Conservation (phyloP, 2,329 filamentous ascomycete species). For the Penicillium crustosum region DNA sequence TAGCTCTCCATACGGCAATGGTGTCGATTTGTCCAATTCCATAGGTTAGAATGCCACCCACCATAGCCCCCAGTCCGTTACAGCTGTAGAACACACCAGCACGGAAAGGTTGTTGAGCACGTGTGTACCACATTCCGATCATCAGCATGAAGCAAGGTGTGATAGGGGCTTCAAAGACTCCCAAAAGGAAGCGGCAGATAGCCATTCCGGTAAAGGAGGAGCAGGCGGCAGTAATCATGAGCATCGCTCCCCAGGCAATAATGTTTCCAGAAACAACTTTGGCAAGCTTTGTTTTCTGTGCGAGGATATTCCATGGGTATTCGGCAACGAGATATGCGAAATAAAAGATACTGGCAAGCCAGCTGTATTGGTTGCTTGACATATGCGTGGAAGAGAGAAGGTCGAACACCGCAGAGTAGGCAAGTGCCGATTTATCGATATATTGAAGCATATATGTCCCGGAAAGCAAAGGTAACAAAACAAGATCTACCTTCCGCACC, state of each 20-base stretch:
- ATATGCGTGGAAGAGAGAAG: conserved; percentile 53
- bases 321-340: conserved; percentile 50
- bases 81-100: conserved; percentile 48
- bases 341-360: conserved; percentile 59
- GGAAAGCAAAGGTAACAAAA: conserved; percentile 53
- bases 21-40: conserved; percentile 44
- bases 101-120: conserved; percentile 49
- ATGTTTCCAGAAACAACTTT: conserved; percentile 36
- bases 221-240: conserved; percentile 47
- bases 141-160: conserved; percentile 54
- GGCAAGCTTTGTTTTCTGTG: conserved; percentile 28
- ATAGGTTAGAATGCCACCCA: conserved; percentile 30
- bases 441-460: conserved; percentile 50
- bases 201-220: conserved; percentile 46
- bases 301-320: conserved; percentile 42
- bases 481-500: conserved; percentile 50
- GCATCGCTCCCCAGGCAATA: conserved; percentile 46
- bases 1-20: conserved; percentile 48
- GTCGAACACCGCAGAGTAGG: conserved; percentile 58
- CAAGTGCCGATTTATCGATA: conserved; percentile 57
- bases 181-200: conserved; percentile 48
- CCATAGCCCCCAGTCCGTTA: conserved; percentile 42
- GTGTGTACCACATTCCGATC: conserved; percentile 52
- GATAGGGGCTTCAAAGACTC: conserved; percentile 51
- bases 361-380: conserved; percentile 46